Percentiles rank a stretch among this genome's conserved stretches.
Conservation (phyloP, 352 stramenopile genomes). For the Phytophthora palmivora region DNA sequence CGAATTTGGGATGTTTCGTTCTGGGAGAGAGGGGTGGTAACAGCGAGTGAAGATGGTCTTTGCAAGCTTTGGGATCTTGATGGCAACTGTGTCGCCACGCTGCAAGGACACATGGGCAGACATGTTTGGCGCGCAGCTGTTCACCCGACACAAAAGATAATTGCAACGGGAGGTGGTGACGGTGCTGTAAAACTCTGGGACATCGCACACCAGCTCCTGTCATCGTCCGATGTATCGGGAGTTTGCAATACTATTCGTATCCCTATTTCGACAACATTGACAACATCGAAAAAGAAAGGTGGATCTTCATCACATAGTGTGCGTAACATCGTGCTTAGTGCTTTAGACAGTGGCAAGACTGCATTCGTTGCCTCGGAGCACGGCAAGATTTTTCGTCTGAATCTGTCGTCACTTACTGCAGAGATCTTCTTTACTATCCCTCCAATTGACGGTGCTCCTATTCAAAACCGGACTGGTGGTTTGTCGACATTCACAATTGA, state of each 20-base stretch:
- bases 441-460: not conserved
- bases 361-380: constrained; percentile 75
- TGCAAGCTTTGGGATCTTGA: constrained; percentile 75
- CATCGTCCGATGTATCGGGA: constrained; percentile 27
- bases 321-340: constrained; percentile 57
- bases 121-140: constrained; percentile 83
- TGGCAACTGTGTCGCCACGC: constrained; percentile 71
- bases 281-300: constrained; percentile 34
- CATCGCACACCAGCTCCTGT: constrained; percentile 61
- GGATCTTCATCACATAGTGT: constrained; percentile 47
- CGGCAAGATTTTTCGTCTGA: constrained; percentile 58
- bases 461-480: constrained; percentile 30
- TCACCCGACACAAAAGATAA: constrained; percentile 51
- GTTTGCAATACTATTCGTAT: constrained; percentile 30
- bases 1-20: constrained; percentile 89
- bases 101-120: constrained; percentile 78
- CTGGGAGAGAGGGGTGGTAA: constrained; percentile 51
- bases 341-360: constrained; percentile 28
- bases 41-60: constrained; percentile 80
- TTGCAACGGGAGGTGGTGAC: constrained; percentile 81
- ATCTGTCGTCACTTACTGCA: constrained; percentile 40
- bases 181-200: constrained; percentile 86
- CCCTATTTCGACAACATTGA: constrained; percentile 13
- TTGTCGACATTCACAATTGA: constrained; percentile 58
- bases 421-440: constrained; percentile 43